phyloP scores from a whole-genome alignment of 2,329 filamentous ascomycete genomes.

The Incumbomyces lentus region DNA sequence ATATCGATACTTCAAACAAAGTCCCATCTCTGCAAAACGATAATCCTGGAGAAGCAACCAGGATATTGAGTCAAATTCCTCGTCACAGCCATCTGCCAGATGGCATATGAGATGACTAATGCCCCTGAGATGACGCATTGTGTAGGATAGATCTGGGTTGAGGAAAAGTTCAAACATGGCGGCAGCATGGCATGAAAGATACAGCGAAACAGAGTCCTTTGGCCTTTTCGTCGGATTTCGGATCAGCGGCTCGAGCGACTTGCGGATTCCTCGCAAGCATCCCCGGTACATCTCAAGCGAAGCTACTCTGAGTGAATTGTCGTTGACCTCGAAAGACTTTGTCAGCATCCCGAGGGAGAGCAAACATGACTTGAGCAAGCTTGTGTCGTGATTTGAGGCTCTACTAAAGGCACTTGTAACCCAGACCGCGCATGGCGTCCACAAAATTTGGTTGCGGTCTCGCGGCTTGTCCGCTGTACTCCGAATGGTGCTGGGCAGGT shows the following conservation, averaged over 20 bases:
- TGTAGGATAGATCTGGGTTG: constrained; percentile 3
- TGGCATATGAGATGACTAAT: constrained; percentile 7
- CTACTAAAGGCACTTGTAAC: constrained; percentile 6
- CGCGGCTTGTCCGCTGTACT: background rate
- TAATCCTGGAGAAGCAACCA: constrained; percentile 9
- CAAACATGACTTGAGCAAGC: constrained; percentile 4
- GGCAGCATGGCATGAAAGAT: constrained; percentile 10
- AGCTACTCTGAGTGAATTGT: background rate
- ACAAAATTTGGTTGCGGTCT: background rate
- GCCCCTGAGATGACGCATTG: constrained; percentile 7
- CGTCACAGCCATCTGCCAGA: background rate
- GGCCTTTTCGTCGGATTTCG: background rate
- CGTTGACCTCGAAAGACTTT: constrained; percentile 4
- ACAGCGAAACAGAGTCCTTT: constrained; percentile 2
- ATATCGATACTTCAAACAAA: constrained; percentile 7
- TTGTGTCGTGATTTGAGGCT: constrained; percentile 1
- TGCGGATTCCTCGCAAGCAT: constrained; percentile 4
- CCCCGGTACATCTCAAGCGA: constrained; percentile 6
- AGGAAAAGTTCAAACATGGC: constrained; percentile 9
- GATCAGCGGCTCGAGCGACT: constrained; percentile 3
- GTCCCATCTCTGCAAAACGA: constrained; percentile 7
- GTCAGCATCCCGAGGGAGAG: constrained; percentile 6
- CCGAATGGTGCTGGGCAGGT: background rate
- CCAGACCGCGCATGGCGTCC: constrained; percentile 11
- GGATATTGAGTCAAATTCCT: constrained; percentile 1